Evolutionary conservation across 2,329 filamentous ascomycete species (phyloP), one percentile per base, ranked within the genome.

Genomic region (Aspergillus ochraceus): DNA sequence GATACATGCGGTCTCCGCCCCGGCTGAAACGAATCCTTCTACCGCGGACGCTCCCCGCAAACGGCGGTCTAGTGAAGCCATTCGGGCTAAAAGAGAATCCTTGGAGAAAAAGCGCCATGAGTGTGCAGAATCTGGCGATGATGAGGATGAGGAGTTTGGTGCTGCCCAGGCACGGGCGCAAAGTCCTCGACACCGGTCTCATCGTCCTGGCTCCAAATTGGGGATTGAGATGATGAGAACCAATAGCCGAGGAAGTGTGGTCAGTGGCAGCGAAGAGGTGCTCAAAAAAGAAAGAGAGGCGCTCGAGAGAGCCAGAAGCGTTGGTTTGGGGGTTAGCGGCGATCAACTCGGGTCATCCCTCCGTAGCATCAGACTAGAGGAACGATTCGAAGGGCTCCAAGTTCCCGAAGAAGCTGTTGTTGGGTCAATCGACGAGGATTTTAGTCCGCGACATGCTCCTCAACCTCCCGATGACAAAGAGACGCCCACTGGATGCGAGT

Each of bases 191-290:
- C 62, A 80, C 46, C 80, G 84, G 42, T 80, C 78, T 17, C 81
- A 82, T 42, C 83, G 90, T 24, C 89, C 90, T 12, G 90, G 89
- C 56, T 97, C 92, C 0, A 97, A 97, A 75, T 84, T 98, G 2
- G 92, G 92, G 1, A 95, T 92, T 53, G 94, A 98, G 75, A 97
- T 98, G 94, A 94, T 97, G 91, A 88, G 94, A 52, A 96, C 94
- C 20, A 96, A 97, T 74, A 97, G 92, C 71, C 90, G 94, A 68
- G 94, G 96, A 52, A 97, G 93, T 70, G 85, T 91, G 32, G 79
- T 81, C 42, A 80, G 78, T 57, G 77, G 75, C 54, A 74, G 73
- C 53, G 79, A 80, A 49, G 78, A 80, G 39, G 62, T 72, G 8
- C 59, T 75, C 39, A 70, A 68, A 52, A 72, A 68, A 60, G 74